Base-by-base conservation (phyloP, 257 asterid species). In the Solanum peruvianum region DNA sequence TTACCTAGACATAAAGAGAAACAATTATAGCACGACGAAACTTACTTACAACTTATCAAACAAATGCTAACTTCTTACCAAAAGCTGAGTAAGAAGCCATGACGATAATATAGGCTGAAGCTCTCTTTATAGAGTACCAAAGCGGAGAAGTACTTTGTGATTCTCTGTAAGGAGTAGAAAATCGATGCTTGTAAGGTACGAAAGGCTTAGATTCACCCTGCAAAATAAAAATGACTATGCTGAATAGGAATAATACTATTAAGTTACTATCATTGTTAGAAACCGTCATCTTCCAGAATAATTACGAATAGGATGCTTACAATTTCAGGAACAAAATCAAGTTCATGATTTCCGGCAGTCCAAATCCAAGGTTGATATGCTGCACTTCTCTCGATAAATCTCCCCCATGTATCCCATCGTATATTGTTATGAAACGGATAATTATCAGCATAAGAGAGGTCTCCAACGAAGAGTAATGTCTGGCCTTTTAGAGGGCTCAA, bases 331-430 rank as follows among this genome's bases (percentile, higher is more conserved):
- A 87, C 89, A 83, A 88, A 92, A 86, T 94, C 95, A 60, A 92
- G 86, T 88, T 94, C 98, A 87, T 93, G 96, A 89, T 94, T 93
- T 41, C 95, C 95, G 12, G 94, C 95, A 7, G 94, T 88, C 96
- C 96, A 94, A 87, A 94, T 94, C 98, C 96, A 93, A 5, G 94
- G 98, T 86, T 93, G 96, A 88, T 91, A 93, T 14, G 94, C 95
- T 21, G 88, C 95, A 85, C 85, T 92, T 89, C 94, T 94, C 90
- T 94, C 94, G 5, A 92, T 62, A 82, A 94, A 92, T 84, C 95
- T 90, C 27, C 95, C 95, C 92, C 92, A 92, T 6, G 95, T 90
- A 88, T 94, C 98, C 98, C 98, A 93, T 84, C 95, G 93, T 25
- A 86, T 89, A 87, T 93, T 94, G 89, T 94, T 91, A 71, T 94